Evolutionary conservation across 177 flowering plant genomes (phyloP).

Genomic region (Vitis hybrid): DNA sequence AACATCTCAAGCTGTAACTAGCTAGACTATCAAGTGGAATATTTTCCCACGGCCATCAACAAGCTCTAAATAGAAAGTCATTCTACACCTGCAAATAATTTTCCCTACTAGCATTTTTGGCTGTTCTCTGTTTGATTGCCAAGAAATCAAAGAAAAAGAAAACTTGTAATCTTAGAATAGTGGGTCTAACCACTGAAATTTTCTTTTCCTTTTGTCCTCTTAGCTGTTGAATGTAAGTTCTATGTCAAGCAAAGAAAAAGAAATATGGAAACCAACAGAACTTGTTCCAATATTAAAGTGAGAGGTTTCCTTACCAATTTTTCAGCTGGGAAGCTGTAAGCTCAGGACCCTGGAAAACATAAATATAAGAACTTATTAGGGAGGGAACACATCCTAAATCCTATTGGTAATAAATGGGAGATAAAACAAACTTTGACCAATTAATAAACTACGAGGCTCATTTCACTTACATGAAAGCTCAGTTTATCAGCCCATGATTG

Average conservation of each 20-base stretch:
- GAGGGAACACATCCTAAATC: slow-evolving; percentile 1
- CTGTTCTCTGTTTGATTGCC: background rate
- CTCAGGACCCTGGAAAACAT: slow-evolving; percentile 79
- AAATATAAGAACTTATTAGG: slow-evolving; percentile 11
- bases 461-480: slow-evolving; percentile 61
- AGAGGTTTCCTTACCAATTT: slow-evolving; percentile 65
- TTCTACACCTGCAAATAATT: background rate
- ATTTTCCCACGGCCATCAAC: too few relatives aligned
- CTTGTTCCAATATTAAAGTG: slow-evolving; percentile 6
- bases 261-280: background rate
- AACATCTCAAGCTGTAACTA: background rate
- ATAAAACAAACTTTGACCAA: background rate
- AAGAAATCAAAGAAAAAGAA: too few relatives aligned
- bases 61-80: background rate
- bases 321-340: slow-evolving; percentile 82
- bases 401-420: background rate
- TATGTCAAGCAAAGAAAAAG: background rate
- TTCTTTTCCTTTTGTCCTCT: background rate
- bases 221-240: background rate
- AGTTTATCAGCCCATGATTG: slow-evolving; percentile 84
- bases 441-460: background rate
- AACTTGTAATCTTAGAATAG: too few relatives aligned
- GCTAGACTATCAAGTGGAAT: background rate
- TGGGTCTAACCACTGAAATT: background rate
- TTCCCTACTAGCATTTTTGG: background rate